These are phyloP conservation scores for Candida neerlandica DNA, from an alignment of 1,139 yeast species.

Conservation along the genomic window DNA sequence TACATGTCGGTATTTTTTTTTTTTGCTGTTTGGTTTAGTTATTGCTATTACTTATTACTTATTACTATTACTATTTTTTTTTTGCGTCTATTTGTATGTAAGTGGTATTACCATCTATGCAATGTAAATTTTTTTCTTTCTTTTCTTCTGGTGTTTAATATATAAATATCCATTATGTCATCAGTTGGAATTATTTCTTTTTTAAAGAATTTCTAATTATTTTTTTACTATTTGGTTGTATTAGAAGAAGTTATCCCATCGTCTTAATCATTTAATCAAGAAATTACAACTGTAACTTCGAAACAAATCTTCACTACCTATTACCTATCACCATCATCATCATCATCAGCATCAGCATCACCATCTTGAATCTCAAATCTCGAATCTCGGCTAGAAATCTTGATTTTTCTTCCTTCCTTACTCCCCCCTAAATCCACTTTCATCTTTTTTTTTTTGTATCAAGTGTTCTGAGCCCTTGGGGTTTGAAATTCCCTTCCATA, in stretches of 20 bases:
- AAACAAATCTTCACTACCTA: not conserved
- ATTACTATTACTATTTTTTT: not conserved
- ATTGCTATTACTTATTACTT: not conserved
- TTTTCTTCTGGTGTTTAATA: too few relatives aligned
- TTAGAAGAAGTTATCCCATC: not conserved
- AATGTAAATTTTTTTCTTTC: too few relatives aligned
- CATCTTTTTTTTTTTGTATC: not conserved
- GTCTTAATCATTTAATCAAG: not conserved
- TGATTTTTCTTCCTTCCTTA: not conserved
- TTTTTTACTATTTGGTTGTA: not conserved
- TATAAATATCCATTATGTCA: too few relatives aligned
- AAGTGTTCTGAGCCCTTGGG: slow-evolving; percentile 1
- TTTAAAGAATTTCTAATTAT: too few relatives aligned
- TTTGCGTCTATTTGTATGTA: not conserved
- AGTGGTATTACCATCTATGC: too few relatives aligned
- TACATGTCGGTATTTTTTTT: not conserved
- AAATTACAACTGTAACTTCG: not conserved
- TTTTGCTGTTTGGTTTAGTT: not conserved
- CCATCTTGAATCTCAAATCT: not conserved
- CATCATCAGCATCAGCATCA: too few relatives aligned
- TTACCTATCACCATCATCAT: not conserved
- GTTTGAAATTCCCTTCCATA: not conserved
- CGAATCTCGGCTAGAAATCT: not conserved
- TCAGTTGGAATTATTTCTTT: not conserved
- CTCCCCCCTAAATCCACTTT: not conserved